Conservation (phyloP, 2,329 filamentous ascomycete genomes). For the Lasiodiplodia gonubiensis region DNA sequence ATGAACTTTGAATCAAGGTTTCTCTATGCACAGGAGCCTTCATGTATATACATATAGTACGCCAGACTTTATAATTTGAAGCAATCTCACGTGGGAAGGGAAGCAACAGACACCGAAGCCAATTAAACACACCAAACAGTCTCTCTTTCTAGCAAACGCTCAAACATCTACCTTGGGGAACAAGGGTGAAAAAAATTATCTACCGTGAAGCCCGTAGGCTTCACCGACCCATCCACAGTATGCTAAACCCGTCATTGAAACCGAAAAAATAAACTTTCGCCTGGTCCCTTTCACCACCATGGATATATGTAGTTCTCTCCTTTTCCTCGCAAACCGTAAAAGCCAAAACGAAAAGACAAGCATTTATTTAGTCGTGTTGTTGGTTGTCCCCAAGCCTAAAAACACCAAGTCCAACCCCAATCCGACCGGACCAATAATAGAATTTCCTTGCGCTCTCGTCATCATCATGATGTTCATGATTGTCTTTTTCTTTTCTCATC, state of each 20-base stretch:
- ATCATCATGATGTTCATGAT: background rate
- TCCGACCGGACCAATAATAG: background rate
- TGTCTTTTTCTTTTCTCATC: background rate
- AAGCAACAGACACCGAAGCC: too few species aligned
- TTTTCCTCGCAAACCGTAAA: background rate
- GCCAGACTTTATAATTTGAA: too few species aligned
- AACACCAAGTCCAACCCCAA: conserved; percentile 1
- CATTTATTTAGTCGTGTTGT: background rate
- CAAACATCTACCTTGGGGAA: too few species aligned
- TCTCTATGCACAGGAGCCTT: too few species aligned
- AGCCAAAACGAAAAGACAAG: background rate
- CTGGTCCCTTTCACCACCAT: background rate
- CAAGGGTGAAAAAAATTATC: too few species aligned
- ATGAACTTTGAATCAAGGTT: too few species aligned
- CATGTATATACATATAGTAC: too few species aligned
- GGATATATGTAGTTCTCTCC: background rate
- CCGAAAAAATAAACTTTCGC: background rate
- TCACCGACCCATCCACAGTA: too few species aligned
- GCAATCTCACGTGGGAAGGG: too few species aligned
- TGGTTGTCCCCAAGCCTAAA: conserved; percentile 9
- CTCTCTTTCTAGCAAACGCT: too few species aligned
- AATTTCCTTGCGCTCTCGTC: background rate
- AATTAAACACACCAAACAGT: too few species aligned
- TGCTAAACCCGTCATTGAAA: background rate
- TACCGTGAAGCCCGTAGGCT: too few species aligned